These are phyloP conservation scores for Schwanniomyces pseudopolymorphus DNA, from an alignment of 805 yeast species.

Conservation along the genomic window DNA sequence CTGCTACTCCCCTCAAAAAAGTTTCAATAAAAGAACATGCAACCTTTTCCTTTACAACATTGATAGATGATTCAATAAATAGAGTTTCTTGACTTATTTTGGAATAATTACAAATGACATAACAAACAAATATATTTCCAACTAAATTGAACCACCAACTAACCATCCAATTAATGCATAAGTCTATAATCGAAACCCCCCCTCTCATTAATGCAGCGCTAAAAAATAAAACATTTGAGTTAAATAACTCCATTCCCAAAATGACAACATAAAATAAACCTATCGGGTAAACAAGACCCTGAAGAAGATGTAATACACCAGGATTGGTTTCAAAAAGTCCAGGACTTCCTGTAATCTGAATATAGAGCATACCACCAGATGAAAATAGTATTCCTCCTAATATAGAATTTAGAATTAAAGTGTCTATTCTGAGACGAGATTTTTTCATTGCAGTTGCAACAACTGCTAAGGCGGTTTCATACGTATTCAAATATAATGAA, in stretches of 20 bases:
- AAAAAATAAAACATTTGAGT: slow-evolving; percentile 71
- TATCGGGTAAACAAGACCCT: slow-evolving; percentile 65
- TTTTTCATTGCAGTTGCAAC: slow-evolving; percentile 87
- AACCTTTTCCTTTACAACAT: slow-evolving; percentile 45
- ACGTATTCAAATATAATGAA: slow-evolving; percentile 61
- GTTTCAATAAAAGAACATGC: slow-evolving; percentile 56
- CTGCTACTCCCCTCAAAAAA: slow-evolving; percentile 68
- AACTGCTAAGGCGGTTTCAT: slow-evolving; percentile 80
- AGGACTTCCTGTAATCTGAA: slow-evolving; percentile 54
- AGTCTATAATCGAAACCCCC: slow-evolving; percentile 65
- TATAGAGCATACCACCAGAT: slow-evolving; percentile 70
- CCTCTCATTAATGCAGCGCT: slow-evolving; percentile 67
- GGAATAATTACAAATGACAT: slow-evolving; percentile 59
- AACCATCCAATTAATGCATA: slow-evolving; percentile 62
- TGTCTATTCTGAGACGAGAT: slow-evolving; percentile 61
- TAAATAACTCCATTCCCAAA: slow-evolving; percentile 74
- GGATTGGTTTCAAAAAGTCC: slow-evolving; percentile 41
- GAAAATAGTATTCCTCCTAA: slow-evolving; percentile 70
- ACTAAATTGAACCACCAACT: slow-evolving; percentile 69
- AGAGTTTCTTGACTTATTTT: slow-evolving; percentile 42
- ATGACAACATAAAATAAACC: slow-evolving; percentile 74
- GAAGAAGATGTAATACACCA: slow-evolving; percentile 54
- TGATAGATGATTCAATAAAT: slow-evolving; percentile 49
- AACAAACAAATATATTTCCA: slow-evolving; percentile 64
- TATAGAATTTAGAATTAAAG: slow-evolving; percentile 60